Evolutionary conservation across 2,329 filamentous ascomycete genomes (phyloP), one percentile per base, ranked within the genome.

Genomic region (Chaetomiaceae sp.): DNA sequence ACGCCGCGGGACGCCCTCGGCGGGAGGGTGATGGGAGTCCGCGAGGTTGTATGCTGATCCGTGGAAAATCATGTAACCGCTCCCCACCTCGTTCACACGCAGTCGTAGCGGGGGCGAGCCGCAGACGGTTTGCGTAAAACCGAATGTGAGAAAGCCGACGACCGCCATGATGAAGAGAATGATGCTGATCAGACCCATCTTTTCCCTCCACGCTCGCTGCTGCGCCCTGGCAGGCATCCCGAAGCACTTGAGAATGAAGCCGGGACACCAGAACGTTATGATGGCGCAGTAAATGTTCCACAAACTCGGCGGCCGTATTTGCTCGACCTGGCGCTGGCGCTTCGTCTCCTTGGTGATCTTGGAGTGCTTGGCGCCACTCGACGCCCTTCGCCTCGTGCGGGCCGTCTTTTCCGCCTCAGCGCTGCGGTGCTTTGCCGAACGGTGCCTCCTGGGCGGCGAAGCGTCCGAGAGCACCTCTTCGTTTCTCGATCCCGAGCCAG

Each of bases 281-380:
- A 95, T 79, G 38, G 86, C 84, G 67, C 93, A 98, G 70, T 98
- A 98, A 4, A 94, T 83, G 59, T 89, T 94, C 93, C 93, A 98
- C 30, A 94, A 67, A 61, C 86, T 95, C 0, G 88, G 89, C 2
- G 91, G 88, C 2, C 81, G 79, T 40, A 88, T 75, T 47, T 81
- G 79, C 60, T 88, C 77, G 40, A 75, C 71, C 42, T 73, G 68
- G 70, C 73, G 60, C 75, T 73, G 73, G 22, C 62, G 63, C 52
- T 66, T 70, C 19, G 62, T 60, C 24, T 71, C 68, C 59, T 87
- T 83, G 5, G 81, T 81, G 52, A 85, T 73, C 62, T 86, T 87
- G 49, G 78, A 74, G 38, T 79, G 73, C 59, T 71, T 70, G 59
- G 65, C 64, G 37, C 67, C 68, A 50, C 63, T 68, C 11, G 73